phyloP scores from a whole-genome alignment of 805 yeast genomes.

The Myxozyma vanderwaltii region DNA sequence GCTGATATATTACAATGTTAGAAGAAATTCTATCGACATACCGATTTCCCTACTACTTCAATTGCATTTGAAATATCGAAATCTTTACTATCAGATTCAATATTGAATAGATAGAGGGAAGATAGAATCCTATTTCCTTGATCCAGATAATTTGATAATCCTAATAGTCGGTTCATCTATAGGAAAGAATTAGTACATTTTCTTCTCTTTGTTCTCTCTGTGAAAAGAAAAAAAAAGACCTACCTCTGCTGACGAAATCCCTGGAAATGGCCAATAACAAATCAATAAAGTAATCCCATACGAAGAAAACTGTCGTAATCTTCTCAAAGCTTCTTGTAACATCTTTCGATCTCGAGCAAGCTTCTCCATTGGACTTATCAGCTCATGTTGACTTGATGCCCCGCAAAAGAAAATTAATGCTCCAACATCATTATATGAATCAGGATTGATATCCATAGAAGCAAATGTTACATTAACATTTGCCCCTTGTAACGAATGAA shows the following conservation, averaged over 20 bases:
- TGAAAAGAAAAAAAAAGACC: neutral
- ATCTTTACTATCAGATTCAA: conserved; percentile 17
- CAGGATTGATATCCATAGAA: conserved; percentile 49
- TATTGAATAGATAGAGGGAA: conserved; percentile 13
- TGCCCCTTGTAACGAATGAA: conserved; percentile 39
- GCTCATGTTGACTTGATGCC: conserved; percentile 37
- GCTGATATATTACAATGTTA: too few relatives aligned
- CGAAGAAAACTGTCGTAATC: conserved; percentile 44
- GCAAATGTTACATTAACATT: conserved; percentile 44
- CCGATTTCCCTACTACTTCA: conserved; percentile 19
- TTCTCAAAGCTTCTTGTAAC: conserved; percentile 44
- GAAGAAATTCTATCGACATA: conserved; percentile 7
- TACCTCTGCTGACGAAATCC: conserved; percentile 21
- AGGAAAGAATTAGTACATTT: too few relatives aligned
- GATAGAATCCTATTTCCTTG: conserved; percentile 8
- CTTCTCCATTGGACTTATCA: conserved; percentile 39
- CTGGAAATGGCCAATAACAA: conserved; percentile 45
- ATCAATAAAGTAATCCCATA: conserved; percentile 48
- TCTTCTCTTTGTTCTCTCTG: too few relatives aligned
- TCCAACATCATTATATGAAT: conserved; percentile 47
- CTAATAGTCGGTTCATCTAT: conserved; percentile 11
- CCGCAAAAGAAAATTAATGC: conserved; percentile 60
- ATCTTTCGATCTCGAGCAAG: conserved; percentile 45
- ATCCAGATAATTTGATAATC: conserved; percentile 8
- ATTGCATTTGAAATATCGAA: conserved; percentile 17